phyloP scores from a whole-genome alignment of 495 filamentous ascomycete genomes.

The Alectoria sarmentosa region DNA sequence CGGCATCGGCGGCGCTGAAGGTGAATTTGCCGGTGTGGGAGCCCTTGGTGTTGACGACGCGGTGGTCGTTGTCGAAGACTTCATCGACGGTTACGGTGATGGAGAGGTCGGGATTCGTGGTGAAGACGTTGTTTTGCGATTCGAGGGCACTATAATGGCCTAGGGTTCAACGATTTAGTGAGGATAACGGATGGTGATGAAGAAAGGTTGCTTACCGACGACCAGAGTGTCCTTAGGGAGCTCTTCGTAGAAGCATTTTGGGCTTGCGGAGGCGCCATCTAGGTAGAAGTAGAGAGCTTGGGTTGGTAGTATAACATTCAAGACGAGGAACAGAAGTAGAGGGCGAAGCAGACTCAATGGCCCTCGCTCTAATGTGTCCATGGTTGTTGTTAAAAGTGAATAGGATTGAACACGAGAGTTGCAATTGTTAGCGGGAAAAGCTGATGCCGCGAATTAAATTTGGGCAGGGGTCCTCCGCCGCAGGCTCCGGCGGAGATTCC shows the following conservation, averaged over 20 bases:
- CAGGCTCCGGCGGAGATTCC: background rate
- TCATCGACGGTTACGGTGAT: constrained; percentile 93
- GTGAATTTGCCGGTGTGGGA: constrained; percentile 77
- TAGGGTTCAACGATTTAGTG: constrained; percentile 26
- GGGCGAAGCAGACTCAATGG: background rate
- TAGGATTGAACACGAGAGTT: constrained; percentile 13
- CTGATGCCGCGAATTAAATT: constrained; percentile 12
- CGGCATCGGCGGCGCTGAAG: constrained; percentile 88
- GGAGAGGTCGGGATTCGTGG: constrained; percentile 61
- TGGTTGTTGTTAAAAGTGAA: constrained; percentile 3
- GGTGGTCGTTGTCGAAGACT: constrained; percentile 96
- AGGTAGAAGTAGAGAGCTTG: constrained; percentile 95
- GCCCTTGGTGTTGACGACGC: constrained; percentile 81
- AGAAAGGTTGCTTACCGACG: constrained; percentile 52
- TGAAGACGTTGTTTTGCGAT: constrained; percentile 54
- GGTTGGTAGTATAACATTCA: constrained; percentile 46
- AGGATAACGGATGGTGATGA: background rate
- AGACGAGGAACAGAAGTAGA: constrained; percentile 8
- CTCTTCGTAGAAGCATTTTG: constrained; percentile 97
- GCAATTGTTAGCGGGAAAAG: constrained; percentile 8
- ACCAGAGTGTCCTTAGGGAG: constrained; percentile 96
- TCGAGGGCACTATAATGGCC: constrained; percentile 81
- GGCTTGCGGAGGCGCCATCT: constrained; percentile 66
- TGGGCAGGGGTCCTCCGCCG: constrained; percentile 12
- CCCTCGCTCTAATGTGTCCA: constrained; percentile 14